Percentiles rank a stretch among this genome's conserved stretches.
These are phyloP conservation scores for Cladosporium colombiae DNA, from an alignment of 2,329 filamentous ascomycete species.

Conservation along the genomic window DNA sequence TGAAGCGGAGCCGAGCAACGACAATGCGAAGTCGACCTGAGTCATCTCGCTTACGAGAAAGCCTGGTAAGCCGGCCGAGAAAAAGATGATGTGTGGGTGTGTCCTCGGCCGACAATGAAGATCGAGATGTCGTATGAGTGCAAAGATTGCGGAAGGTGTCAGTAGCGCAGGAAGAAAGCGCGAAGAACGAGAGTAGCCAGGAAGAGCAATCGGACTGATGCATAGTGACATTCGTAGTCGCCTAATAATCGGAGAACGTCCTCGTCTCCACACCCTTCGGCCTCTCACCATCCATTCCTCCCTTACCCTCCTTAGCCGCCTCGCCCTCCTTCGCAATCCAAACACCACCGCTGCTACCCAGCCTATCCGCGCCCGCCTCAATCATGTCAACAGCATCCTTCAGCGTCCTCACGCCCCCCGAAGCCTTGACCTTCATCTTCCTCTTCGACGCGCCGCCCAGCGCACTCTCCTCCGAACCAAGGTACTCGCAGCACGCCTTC, in stretches of 20 bases:
- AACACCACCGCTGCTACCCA: constrained; percentile 59
- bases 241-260: constrained; percentile 19
- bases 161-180: not conserved
- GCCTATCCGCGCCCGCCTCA: constrained; percentile 56
- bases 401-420: constrained; percentile 56
- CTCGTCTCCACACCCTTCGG: constrained; percentile 20
- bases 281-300: constrained; percentile 10
- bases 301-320: constrained; percentile 14
- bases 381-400: constrained; percentile 56
- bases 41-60: not conserved
- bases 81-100: not conserved
- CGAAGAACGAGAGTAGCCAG: not conserved
- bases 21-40: not conserved
- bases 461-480: constrained; percentile 35
- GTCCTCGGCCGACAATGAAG: not conserved
- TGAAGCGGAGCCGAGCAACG: not conserved
- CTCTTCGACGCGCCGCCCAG: constrained; percentile 8
- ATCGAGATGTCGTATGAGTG: not conserved
- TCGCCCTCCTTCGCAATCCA: constrained; percentile 54
- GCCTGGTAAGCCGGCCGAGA: not conserved
- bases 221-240: not conserved
- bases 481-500: constrained; percentile 49
- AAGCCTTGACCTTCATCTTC: constrained; percentile 58
- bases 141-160: not conserved
- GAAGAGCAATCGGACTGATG: not conserved